Percentiles rank a stretch among this genome's conserved stretches.
These are phyloP conservation scores for Spergularia marina DNA, from an alignment of 148 eudicot genomes.

Conservation along the genomic window DNA sequence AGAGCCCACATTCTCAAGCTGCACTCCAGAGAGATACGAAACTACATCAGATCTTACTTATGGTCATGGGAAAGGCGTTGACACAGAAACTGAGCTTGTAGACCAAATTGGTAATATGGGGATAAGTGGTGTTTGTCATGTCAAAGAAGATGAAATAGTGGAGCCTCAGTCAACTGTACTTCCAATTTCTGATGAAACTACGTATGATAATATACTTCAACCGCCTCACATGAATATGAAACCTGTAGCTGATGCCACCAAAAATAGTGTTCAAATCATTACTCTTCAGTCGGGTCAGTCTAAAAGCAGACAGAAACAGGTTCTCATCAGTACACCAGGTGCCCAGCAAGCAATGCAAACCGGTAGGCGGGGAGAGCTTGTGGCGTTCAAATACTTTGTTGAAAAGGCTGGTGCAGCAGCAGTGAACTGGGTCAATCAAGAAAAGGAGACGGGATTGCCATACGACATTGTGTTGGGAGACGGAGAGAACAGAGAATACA, in stretches of 20 bases:
- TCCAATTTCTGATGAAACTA: constrained; percentile 22
- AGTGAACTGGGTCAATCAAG: constrained; percentile 80
- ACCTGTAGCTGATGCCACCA: constrained; percentile 27
- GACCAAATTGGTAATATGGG: constrained; percentile 4
- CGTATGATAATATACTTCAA: constrained; percentile 17
- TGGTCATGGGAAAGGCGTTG: too few relatives aligned
- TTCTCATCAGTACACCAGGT: constrained; percentile 21
- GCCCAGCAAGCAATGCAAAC: constrained; percentile 44
- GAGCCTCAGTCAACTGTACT: constrained; percentile 19
- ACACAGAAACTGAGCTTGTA: constrained; percentile 23
- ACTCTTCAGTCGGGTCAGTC: constrained; percentile 32
- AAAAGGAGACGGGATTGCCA: constrained; percentile 70
- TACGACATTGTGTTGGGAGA: constrained; percentile 66
- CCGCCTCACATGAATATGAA: constrained; percentile 19
- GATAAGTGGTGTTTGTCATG: constrained; percentile 29
- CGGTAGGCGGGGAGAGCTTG: constrained; percentile 75
- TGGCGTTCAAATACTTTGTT: constrained; percentile 65
- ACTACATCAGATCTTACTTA: too few relatives aligned
- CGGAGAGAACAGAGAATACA: constrained; percentile 44
- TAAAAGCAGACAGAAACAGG: constrained; percentile 27
- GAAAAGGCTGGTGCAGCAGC: constrained; percentile 31
- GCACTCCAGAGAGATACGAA: too few relatives aligned
- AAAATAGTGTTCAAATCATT: constrained; percentile 31
- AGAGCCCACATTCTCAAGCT: too few relatives aligned
- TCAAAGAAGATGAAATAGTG: constrained; percentile 35